Evolutionary conservation across 768 basidiomycete species (phyloP).

Genomic region (Suillus cothurnatus): DNA sequence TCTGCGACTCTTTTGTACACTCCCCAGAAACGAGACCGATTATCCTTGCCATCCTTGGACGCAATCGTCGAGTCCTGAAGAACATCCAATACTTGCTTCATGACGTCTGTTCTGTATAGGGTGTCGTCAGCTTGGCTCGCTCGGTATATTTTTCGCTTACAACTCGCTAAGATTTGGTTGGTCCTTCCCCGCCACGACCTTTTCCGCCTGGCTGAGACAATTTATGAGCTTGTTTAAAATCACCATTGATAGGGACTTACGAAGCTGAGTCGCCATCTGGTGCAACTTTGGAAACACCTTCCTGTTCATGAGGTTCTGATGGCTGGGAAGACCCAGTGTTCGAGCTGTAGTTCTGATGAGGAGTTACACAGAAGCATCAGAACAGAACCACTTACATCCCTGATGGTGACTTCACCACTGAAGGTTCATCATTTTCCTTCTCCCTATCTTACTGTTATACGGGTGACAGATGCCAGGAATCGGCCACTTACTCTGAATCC

Average conservation of each 20-base stretch:
- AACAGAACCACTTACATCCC: neutral
- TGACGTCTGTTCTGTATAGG: neutral
- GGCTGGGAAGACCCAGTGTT: neutral
- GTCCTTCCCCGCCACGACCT: neutral
- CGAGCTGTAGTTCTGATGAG: neutral
- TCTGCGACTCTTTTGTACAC: constrained; percentile 16
- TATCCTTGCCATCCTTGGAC: neutral
- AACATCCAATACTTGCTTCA: neutral
- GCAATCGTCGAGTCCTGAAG: neutral
- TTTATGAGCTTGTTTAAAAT: neutral
- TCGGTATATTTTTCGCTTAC: neutral
- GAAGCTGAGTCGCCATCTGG: neutral
- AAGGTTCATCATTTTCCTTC: neutral
- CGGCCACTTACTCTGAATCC: neutral
- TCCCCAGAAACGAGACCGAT: constrained; percentile 14
- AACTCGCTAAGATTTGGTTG: neutral
- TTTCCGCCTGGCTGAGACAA: neutral
- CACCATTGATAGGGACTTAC: neutral
- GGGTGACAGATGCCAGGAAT: neutral
- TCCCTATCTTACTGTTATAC: neutral
- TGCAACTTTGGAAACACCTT: neutral
- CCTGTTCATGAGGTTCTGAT: neutral
- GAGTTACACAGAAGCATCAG: neutral
- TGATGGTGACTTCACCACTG: neutral
- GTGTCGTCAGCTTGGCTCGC: neutral